phyloP scores from a whole-genome alignment of 192 early-diverging fungal genomes.

The Coemansia sp. region DNA sequence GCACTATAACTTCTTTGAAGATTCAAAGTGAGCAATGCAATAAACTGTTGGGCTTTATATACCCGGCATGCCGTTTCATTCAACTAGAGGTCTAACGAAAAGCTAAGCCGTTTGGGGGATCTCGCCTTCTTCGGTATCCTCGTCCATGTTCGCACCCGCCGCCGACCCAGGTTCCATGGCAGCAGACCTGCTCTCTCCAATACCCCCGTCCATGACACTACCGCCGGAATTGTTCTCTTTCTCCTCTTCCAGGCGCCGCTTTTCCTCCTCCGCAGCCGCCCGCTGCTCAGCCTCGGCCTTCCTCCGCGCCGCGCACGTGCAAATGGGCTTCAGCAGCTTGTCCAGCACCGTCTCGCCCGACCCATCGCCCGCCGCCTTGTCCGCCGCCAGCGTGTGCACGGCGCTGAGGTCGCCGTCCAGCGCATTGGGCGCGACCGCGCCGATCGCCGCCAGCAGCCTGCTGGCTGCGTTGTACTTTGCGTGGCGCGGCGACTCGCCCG shows the following conservation, averaged over 20 bases:
- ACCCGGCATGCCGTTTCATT: too few species aligned
- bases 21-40: too few species aligned
- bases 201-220: too few species aligned
- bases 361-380: neutral
- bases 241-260: neutral
- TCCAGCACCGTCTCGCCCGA: constrained; percentile 12
- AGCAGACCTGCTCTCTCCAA: neutral
- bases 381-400: constrained; percentile 1
- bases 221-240: neutral
- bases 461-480: constrained; percentile 34
- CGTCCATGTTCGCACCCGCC: neutral
- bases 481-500: constrained; percentile 42
- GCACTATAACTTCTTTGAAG: constrained; percentile 55
- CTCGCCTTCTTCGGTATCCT: constrained; percentile 11
- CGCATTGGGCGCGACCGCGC: constrained; percentile 38
- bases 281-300: constrained; percentile 10
- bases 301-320: constrained; percentile 26
- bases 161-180: neutral
- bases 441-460: constrained; percentile 24
- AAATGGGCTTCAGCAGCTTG: constrained; percentile 39
- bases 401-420: constrained; percentile 31
- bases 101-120: neutral
- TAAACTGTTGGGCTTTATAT: too few species aligned
- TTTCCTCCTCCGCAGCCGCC: constrained; percentile 5
- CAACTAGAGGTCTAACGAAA: neutral